Evolutionary conservation across 176 grass and related monocot species (phyloP).

Genomic region (Themeda triandra): DNA sequence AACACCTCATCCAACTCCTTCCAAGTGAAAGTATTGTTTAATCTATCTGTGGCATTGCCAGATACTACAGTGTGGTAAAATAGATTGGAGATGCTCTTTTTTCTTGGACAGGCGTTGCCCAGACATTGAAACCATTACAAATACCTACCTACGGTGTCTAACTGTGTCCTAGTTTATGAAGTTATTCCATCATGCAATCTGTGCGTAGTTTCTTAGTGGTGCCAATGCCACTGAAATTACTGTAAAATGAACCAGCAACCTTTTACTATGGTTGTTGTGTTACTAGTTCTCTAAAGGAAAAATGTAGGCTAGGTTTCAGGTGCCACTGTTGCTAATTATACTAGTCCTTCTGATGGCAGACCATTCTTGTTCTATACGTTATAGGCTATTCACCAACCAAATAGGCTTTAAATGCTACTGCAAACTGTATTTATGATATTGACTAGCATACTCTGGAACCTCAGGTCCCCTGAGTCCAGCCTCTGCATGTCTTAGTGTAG

Average conservation of each 20-base stretch:
- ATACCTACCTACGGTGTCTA: background rate
- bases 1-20: no score
- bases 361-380: constrained; percentile 38
- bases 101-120: background rate
- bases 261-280: background rate
- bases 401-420: constrained; percentile 41
- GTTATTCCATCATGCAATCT: background rate
- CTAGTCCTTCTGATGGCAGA: constrained; percentile 17
- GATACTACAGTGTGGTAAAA: background rate
- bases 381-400: constrained; percentile 35
- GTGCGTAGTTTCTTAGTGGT: background rate
- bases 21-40: background rate
- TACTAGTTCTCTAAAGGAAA: background rate
- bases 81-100: background rate
- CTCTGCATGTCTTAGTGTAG: constrained; percentile 7
- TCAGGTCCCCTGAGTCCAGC: constrained; percentile 23
- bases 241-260: constrained; percentile 5
- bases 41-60: background rate
- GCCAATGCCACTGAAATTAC: background rate
- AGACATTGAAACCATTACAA: background rate
- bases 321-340: constrained; percentile 38
- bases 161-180: background rate
- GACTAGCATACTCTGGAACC: constrained; percentile 22
- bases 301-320: constrained; percentile 30
- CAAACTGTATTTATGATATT: constrained; percentile 39